Conservation (phyloP, 1,284 basidiomycete species). For the Puccinia coronata region DNA sequence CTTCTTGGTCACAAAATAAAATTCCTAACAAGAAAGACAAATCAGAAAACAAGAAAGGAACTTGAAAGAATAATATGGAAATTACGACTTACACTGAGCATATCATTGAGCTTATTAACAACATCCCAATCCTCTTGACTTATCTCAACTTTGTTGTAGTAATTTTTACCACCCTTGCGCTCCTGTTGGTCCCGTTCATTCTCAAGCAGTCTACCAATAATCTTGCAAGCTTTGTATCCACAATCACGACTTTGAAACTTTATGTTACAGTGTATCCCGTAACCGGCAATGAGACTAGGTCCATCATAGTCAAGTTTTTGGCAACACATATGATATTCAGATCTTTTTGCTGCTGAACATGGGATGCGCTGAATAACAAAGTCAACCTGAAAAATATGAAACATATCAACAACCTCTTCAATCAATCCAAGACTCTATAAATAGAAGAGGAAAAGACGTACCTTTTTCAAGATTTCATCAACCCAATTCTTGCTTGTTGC, state of each 20-base stretch:
- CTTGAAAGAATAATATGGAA: neutral
- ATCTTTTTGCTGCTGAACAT: neutral
- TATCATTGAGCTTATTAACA: neutral
- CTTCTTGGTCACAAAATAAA: neutral
- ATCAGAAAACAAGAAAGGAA: neutral
- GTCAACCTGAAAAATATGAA: neutral
- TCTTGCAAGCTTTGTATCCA: neutral
- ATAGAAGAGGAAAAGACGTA: neutral
- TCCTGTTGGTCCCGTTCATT: neutral
- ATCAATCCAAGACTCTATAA: neutral
- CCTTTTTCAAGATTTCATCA: slow-evolving; percentile 10
- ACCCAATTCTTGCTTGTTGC: neutral
- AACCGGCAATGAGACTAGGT: slow-evolving; percentile 8
- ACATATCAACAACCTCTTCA: neutral
- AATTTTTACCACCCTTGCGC: neutral
- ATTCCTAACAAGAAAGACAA: neutral
- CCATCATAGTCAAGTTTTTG: neutral
- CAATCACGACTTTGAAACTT: slow-evolving; percentile 19
- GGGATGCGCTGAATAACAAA: slow-evolving; percentile 11
- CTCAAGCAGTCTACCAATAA: neutral
- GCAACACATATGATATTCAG: neutral
- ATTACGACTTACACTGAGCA: neutral
- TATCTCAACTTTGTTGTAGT: neutral
- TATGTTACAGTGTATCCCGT: slow-evolving; percentile 16
- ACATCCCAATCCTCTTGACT: neutral